These are phyloP conservation scores for Lactarius hatsudake DNA, from an alignment of 768 basidiomycete genomes.

Conservation along the genomic window DNA sequence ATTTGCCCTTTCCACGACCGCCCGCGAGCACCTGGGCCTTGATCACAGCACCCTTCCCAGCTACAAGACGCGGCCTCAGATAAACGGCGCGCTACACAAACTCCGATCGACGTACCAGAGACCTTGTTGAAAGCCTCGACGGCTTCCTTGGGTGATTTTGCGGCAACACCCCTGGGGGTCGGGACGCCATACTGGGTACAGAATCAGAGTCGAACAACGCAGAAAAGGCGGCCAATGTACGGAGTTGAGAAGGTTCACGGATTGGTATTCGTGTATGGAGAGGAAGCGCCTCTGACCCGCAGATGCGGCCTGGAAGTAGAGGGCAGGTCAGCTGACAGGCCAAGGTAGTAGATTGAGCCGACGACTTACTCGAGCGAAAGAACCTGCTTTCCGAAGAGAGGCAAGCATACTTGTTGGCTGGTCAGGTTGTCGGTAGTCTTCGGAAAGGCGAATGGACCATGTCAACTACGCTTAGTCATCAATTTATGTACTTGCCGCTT, in stretches of 20 bases:
- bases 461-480: conserved; percentile 43
- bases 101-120: conserved; percentile 45
- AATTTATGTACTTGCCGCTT: conserved; percentile 16
- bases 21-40: conserved; percentile 99
- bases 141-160: conserved; percentile 87
- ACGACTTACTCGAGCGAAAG: conserved; percentile 58
- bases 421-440: conserved; percentile 11
- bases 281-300: conserved; percentile 86
- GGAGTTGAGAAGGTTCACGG: conserved; percentile 89
- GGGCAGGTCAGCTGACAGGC: conserved; percentile 16
- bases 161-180: conserved; percentile 87
- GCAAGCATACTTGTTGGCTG: conserved; percentile 55
- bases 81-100: background rate
- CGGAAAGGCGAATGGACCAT: conserved; percentile 4
- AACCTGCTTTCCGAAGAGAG: conserved; percentile 61
- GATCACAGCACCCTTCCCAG: conserved; percentile 80
- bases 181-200: conserved; percentile 87
- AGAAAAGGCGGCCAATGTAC: conserved; percentile 43
- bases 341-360: conserved; percentile 5
- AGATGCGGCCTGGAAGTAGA: conserved; percentile 52
- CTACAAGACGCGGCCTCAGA: conserved; percentile 39
- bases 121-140: conserved; percentile 86
- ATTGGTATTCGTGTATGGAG: conserved; percentile 98
- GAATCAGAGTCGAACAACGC: background rate
- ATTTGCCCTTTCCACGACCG: conserved; percentile 96